Conservation (phyloP, 2,329 filamentous ascomycete genomes). For the Beauveria scarabaeidicola region DNA sequence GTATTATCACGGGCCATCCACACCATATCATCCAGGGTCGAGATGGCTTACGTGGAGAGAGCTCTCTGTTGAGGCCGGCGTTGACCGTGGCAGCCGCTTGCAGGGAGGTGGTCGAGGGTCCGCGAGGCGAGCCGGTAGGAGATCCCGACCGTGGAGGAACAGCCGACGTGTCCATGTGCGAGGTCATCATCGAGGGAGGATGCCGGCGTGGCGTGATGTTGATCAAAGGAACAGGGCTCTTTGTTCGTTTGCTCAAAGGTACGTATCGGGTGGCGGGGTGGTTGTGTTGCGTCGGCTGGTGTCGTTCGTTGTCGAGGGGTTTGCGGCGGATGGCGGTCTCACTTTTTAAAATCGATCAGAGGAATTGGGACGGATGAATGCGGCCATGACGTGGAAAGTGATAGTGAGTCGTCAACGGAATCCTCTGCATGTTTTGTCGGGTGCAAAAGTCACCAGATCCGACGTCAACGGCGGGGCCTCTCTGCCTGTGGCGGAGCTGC, state of each 20-base stretch:
- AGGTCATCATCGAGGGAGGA: conserved; percentile 19
- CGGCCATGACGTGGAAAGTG: background rate
- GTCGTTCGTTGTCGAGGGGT: background rate
- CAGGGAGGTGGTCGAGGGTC: conserved; percentile 60
- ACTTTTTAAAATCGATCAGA: conserved; percentile 4
- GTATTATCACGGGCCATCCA: background rate
- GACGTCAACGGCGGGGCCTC: conserved; percentile 8
- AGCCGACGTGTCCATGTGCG: conserved; percentile 18
- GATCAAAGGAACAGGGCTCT: background rate
- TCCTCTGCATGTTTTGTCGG: conserved; percentile 1
- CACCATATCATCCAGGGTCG: no score
- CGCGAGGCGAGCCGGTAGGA: conserved; percentile 52
- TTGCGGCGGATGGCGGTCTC: background rate
- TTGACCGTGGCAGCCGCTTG: conserved; percentile 73
- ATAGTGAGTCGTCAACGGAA: background rate
- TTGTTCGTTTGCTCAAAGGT: background rate
- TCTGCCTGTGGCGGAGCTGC: background rate
- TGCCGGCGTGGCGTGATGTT: background rate
- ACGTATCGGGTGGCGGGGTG: conserved; percentile 1
- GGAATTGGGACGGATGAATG: background rate
- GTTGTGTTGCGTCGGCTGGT: background rate
- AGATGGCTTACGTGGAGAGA: conserved; percentile 42
- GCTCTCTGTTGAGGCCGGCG: conserved; percentile 61
- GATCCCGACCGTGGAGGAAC: conserved; percentile 32
- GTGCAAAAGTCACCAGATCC: conserved; percentile 6